Evolutionary conservation across 148 eudicot genomes (phyloP), one percentile per base, ranked within the genome.

Genomic region (Rhododendron williamsianum): DNA sequence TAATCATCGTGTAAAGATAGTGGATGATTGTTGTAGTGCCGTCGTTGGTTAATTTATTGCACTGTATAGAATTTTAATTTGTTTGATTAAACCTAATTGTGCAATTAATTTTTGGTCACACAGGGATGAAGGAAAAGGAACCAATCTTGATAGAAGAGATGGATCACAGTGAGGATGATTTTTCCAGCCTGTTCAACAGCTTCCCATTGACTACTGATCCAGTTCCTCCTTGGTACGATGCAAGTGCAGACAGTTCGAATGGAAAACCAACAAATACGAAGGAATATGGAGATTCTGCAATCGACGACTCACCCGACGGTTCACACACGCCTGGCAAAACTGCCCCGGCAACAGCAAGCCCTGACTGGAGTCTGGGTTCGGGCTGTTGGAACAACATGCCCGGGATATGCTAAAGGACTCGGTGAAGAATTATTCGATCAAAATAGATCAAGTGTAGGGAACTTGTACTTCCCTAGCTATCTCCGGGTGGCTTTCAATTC

Each of bases 381-480:
- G 89, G 89, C 86, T n/a, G 86, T 82, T 92, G 96, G 98, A 92
- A 91, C 80, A 93, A 92, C 90, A 86, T 94, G 90, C 94, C 96
- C 10, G 89, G 90, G 35, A 90, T 93, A 54, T 91, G 88, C 87
- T 92, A 69, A 81, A 30, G 58, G 15, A 25, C 9, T 25, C 12
- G 3, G n/a, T 8, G 18, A 12, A 71, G 76, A 30, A 71, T 71
- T 71, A 25, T 25, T 65, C 25, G 15, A 65, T 65, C 72, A n/a
- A 65, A 65, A 25, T 25, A 25, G 72, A 67, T 67, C 15, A n/a
- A n/a, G 71, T 65, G 6, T 46, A 25, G 73, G 33, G 33, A n/a
- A 49, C 52, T 49, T 21, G 69, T 23, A 63, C 11, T 63, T 23
- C 69, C 11, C 9, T 63, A 7, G 45, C 45, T 46, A 46, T 25